Conservation (phyloP, 495 filamentous ascomycete species). For the Hyaloscypha finlandica region DNA sequence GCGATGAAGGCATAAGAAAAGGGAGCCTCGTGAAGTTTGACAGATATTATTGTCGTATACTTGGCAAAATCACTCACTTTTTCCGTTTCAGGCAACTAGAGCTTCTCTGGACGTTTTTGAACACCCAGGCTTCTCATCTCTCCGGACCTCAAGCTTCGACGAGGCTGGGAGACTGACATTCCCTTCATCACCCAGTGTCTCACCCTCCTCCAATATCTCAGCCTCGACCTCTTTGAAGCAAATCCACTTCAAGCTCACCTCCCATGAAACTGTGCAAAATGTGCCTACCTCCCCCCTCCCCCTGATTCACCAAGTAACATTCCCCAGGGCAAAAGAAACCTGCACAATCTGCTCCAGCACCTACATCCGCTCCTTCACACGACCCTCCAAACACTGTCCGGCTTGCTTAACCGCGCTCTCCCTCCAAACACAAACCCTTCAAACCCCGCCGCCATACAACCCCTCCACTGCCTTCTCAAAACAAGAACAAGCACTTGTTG, state of each 20-base stretch:
- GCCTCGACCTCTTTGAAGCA: neutral
- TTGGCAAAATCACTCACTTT: neutral
- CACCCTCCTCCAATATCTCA: neutral
- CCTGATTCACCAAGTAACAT: neutral
- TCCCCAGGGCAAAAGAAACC: neutral
- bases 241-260: neutral
- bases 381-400: neutral
- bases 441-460: neutral
- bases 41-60: neutral
- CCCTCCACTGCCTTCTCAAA: neutral
- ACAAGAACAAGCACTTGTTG: neutral
- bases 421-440: neutral
- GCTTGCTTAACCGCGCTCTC: neutral
- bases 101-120: neutral
- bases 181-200: neutral
- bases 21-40: neutral
- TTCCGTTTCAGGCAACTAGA: neutral
- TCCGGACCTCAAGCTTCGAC: neutral
- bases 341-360: neutral
- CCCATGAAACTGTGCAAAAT: constrained; percentile 5
- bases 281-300: neutral
- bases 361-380: neutral
- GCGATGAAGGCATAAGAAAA: neutral
- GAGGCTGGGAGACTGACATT: neutral
- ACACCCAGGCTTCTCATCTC: neutral